These are phyloP conservation scores for Microsporum audouinii DNA, from an alignment of 2,329 filamentous ascomycete genomes.

Conservation along the genomic window DNA sequence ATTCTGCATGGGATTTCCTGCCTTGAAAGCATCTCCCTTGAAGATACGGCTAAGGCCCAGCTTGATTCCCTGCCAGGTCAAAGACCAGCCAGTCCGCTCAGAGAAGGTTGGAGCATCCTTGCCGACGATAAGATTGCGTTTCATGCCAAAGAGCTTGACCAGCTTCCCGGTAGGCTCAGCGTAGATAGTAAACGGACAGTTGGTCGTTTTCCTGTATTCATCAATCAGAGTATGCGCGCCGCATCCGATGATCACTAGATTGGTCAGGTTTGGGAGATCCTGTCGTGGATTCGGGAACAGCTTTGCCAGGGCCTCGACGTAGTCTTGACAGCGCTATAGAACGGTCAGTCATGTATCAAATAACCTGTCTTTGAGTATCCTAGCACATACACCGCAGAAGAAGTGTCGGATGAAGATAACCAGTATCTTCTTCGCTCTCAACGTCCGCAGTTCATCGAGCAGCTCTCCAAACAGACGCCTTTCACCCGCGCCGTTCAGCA, in stretches of 20 bases:
- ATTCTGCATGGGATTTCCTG: conserved; percentile 56
- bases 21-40: conserved; percentile 48
- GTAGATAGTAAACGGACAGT: conserved; percentile 63
- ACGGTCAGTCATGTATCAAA: conserved; percentile 7
- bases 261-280: conserved; percentile 44
- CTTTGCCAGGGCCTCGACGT: conserved; percentile 51
- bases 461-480: neutral
- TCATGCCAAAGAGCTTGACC: conserved; percentile 59
- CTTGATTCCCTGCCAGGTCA: conserved; percentile 40
- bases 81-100: conserved; percentile 38
- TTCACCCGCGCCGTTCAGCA: neutral
- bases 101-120: conserved; percentile 52
- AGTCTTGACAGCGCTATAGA: conserved; percentile 62
- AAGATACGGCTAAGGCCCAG: conserved; percentile 51
- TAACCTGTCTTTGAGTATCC: neutral
- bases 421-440: conserved; percentile 44
- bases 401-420: conserved; percentile 69
- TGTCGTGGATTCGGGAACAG: conserved; percentile 41
- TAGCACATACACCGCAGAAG: conserved; percentile 58
- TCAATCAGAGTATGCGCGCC: conserved; percentile 57
- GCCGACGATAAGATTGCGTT: conserved; percentile 51
- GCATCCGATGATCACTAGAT: conserved; percentile 60
- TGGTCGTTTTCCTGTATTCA: conserved; percentile 51
- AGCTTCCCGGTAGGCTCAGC: conserved; percentile 59
- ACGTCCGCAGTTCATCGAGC: neutral